Evolutionary conservation across 2,329 filamentous ascomycete genomes (phyloP), one percentile per base, ranked within the genome.

Genomic region (Fusarium illudens): DNA sequence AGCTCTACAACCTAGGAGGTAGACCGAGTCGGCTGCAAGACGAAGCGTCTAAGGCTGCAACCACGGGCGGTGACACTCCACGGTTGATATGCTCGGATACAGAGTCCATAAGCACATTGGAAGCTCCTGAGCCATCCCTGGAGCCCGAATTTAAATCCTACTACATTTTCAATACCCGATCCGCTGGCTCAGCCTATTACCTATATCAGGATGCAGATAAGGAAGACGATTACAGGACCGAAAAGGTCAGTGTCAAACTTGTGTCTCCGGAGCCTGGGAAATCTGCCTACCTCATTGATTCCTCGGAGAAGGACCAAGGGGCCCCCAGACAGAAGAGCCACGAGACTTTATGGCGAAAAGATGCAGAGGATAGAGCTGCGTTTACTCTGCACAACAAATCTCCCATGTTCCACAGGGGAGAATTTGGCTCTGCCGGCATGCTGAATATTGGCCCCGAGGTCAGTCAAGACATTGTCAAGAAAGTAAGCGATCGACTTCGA

Each of bases 401-500:
- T 12, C 29, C 36, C 7, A n/a, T 19, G 37, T 55, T 39, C 4
- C 36, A 22, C 10, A 54, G 52, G 33, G 46, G 19, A 12, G 54
- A 51, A 6, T 15, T 7, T 12, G 39, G 25, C 17, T 17, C 7
- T 11, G n/a, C 25, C 15, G 57, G 64, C 17, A 37, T 42, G 11
- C n/a, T 69, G 15, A 67, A 67, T 19, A 37, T 25, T 15, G 58
- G 58, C 12, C 33, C 53, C 10, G 58, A 60, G 22, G 58, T 53
- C 42, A 67, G 51, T 15, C 48, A 58, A 10, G 64, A 60, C 3
- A 64, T 72, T 29, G 60, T 64, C 37, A 58, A 42, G 25, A 71
- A 72, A 59, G 60, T 74, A 30, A 65, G 62, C 20, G 58, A 73
- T 33, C 67, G 65, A 12, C 67, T 74, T 39, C 67, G 57, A 20